A percentile compares a stretch with the other conserved stretches of the same genome.
These are phyloP conservation scores for Paxillus involutus DNA, from an alignment of 768 basidiomycete genomes.

Conservation along the genomic window DNA sequence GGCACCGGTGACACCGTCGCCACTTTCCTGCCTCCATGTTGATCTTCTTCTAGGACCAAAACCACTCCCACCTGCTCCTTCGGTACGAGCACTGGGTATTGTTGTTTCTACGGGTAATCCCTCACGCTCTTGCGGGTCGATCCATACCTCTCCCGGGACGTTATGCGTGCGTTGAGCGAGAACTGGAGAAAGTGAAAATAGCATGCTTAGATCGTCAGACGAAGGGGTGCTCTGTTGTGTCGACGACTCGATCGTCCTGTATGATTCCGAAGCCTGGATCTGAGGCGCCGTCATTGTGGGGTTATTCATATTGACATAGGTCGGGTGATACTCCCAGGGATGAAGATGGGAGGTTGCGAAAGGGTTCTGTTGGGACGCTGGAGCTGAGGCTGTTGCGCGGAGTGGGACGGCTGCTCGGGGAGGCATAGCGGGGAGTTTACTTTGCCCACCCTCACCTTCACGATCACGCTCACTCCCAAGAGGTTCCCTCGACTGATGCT, in stretches of 20 bases:
- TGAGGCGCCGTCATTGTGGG: background rate
- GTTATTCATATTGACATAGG: constrained; percentile 11
- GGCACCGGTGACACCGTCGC: constrained; percentile 2
- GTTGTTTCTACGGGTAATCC: constrained; percentile 51
- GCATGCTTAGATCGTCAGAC: background rate
- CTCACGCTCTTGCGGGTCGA: constrained; percentile 62
- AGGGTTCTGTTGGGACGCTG: constrained; percentile 1
- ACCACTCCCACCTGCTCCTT: background rate
- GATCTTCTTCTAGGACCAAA: constrained; percentile 16
- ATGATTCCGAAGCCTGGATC: constrained; percentile 7
- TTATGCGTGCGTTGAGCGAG: constrained; percentile 30
- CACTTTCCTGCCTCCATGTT: constrained; percentile 11
- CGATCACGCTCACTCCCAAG: background rate
- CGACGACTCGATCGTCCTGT: constrained; percentile 1
- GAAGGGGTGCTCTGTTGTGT: constrained; percentile 10
- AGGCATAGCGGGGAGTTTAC: constrained; percentile 9
- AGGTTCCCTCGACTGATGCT: constrained; percentile 37
- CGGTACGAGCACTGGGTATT: constrained; percentile 12
- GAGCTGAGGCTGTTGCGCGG: background rate
- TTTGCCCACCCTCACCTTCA: background rate
- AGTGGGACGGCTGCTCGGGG: constrained; percentile 13
- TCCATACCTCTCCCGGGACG: constrained; percentile 54
- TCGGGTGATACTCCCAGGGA: background rate
- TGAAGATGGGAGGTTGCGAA: background rate
- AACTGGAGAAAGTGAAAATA: constrained; percentile 14